Base-by-base conservation (phyloP, 257 asterid genomes). In the Nyctanthes arbortristis region DNA sequence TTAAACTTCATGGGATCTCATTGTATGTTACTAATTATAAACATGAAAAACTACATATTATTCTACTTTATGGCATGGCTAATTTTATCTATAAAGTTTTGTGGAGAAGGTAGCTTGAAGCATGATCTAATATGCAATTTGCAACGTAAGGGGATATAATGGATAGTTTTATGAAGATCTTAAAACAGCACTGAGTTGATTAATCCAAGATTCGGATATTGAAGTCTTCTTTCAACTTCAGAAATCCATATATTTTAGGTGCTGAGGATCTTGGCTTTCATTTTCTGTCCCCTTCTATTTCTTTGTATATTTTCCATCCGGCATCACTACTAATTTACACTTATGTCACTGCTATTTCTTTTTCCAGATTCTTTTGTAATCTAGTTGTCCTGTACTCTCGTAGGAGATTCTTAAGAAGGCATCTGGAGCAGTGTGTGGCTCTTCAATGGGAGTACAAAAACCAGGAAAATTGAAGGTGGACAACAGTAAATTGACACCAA, bases 331-430 rank as follows among this genome's bases (percentile, higher is more conserved):
- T 49, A 58, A n/a, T 63, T 65, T 14, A 7, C 2, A 63, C 37
- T 66, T 29, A 35, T 37, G 67, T 65, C 10, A 65, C 25, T 61
- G 45, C 57, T 71, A 65, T 47, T 69, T 71, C 34, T 47, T 33
- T 45, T 12, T 65, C 52, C 25, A 18, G 29, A 78, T 63, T n/a
- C n/a, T 67, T 75, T 36, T 52, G 47, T 63, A 61, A 69, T 74
- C 56, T 35, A 37, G 34, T n/a, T 71, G 22, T 65, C 65, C 20
- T 71, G 59, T 69, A 66, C 30, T 27, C 63, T 77, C 73, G 40
- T 78, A 91, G 97, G 93, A 82, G 75, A 79, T 87, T 77, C 75
- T 86, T 72, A 84, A 87, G 84, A 93, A 80, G 85, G 83, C 83
- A 68, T 83, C 94, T 61, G 84, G 79, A 71, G 78, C 79, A 75